Evolutionary conservation across 2,329 filamentous ascomycete genomes (phyloP), one percentile per base, ranked within the genome.

Genomic region (Pseudocercospora pini-densiflorae): DNA sequence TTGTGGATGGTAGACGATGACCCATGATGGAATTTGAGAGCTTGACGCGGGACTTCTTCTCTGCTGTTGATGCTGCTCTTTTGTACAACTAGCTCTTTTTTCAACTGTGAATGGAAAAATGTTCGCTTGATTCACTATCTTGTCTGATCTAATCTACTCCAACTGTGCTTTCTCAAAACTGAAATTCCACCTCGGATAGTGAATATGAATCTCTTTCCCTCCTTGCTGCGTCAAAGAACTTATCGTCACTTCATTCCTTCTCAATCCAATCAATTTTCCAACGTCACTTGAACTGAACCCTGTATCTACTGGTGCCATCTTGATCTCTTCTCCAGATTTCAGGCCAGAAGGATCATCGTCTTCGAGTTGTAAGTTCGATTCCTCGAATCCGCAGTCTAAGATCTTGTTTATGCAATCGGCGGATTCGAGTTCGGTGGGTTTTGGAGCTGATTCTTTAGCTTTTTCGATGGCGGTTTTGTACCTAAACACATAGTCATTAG

Each of bases 131-230:
- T 55, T 33, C 10, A 31, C 8, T 10, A 2, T 54, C 23, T 31
- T 27, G 23, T 33, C 31, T 10, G 8, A 10, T 33, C 31, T 33
- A 33, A 36, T 16, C 12, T 33, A 36, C 33, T 55, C 51, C 8
- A 55, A 31, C 14, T 33, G 5, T 2, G 14, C 3, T 23, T 55
- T 55, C 10, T 51, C 62, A 60, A 79, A 74, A 14, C 70, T 71
- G 63, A 76, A 79, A 45, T 79, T 78, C 75, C 77, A 79, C 7
- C 77, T 71, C 0, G 78, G 77, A 62, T 78, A 79, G 57, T 79
- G 77, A 6, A 78, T 54, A 0, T 61, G 59, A 12, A 72, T 55
- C 40, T 68, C 65, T 60, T 66, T 66, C 2, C 61, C 65, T 9
- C 54, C 64, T 47, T 68, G 36, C 29, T 65, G 21, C 5, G 54